Percentiles rank a stretch among this genome's conserved stretches.
phyloP scores from a whole-genome alignment of 2,329 filamentous ascomycete genomes.

The Emmonsia crescens region DNA sequence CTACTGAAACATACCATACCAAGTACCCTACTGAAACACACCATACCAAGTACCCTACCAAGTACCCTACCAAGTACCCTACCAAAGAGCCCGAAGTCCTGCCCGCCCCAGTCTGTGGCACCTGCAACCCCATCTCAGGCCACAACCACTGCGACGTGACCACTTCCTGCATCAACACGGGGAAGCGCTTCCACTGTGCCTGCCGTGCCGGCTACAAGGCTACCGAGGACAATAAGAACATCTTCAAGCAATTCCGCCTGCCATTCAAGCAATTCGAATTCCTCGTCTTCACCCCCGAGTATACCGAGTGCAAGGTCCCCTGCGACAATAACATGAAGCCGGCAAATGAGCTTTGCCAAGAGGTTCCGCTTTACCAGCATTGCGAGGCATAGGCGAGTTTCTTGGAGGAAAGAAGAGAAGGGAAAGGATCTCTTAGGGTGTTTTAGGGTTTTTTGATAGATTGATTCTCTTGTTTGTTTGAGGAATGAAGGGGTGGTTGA shows the following conservation, averaged over 20 bases:
- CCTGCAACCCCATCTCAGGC: constrained; percentile 32
- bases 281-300: constrained; percentile 29
- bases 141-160: constrained; percentile 33
- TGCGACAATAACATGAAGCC: constrained; percentile 25
- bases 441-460: background rate
- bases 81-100: background rate
- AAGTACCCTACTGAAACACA: background rate
- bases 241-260: constrained; percentile 28
- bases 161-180: constrained; percentile 36
- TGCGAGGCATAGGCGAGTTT: constrained; percentile 20
- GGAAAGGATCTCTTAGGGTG: background rate
- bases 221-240: constrained; percentile 20
- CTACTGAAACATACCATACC: background rate
- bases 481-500: too few relatives aligned
- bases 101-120: constrained; percentile 18
- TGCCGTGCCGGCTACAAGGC: constrained; percentile 34
- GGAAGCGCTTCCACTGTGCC: constrained; percentile 31
- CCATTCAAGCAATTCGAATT: constrained; percentile 29
- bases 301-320: constrained; percentile 26
- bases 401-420: background rate
- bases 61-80: background rate
- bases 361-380: constrained; percentile 22
- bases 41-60: too few relatives aligned
- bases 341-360: constrained; percentile 24
- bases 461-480: background rate